Base-by-base conservation (phyloP, 202 grass and related monocot species). In the Dendrocalamus latiflorus region DNA sequence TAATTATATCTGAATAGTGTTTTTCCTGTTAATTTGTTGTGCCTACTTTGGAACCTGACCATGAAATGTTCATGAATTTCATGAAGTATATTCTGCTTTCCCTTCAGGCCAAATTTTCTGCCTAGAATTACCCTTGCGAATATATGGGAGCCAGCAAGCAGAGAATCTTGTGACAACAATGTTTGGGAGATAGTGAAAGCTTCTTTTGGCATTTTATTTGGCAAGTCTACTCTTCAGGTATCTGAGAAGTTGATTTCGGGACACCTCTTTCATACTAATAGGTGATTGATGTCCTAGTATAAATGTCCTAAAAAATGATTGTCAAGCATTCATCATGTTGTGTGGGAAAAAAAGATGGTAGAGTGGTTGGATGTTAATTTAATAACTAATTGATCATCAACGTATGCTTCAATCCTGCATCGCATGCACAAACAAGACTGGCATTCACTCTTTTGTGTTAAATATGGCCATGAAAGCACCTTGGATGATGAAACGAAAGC, bases 131-230 rank as follows among this genome's bases (percentile, higher is more conserved):
- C 92, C 66, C 93, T 98, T 68, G 77, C 83, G 51, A 98, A 95
- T 77, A 88, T 98, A 88, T 98, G 91, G 93, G 95, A 95, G 73
- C 95, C 93, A 45, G 95, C 95, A 76, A 91, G 89, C 77, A 90
- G 68, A 74, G 87, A 95, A 90, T 89, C 88, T 36, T 98, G 92
- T 77, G 65, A 74, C 22, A 79, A 89, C 85, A 98, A 93, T 85
- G 10, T 93, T 60, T 95, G 89, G 95, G 91, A 90, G 80, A 93
- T 93, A 83, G n/a, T 93, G 58, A 93, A 93, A 91, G 60, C 87
- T 84, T 93, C 91, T 53, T 81, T 91, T 48, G 66, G 62, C 4
- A 93, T 98, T 90, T 74, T 98, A 60, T 95, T 90, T 89, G 80
- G 67, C 83, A 75, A 78, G 65, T 95, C 96, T 55, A 98, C 87